phyloP scores from a whole-genome alignment of 139 green algal species.

The Micractinium sp. region DNA sequence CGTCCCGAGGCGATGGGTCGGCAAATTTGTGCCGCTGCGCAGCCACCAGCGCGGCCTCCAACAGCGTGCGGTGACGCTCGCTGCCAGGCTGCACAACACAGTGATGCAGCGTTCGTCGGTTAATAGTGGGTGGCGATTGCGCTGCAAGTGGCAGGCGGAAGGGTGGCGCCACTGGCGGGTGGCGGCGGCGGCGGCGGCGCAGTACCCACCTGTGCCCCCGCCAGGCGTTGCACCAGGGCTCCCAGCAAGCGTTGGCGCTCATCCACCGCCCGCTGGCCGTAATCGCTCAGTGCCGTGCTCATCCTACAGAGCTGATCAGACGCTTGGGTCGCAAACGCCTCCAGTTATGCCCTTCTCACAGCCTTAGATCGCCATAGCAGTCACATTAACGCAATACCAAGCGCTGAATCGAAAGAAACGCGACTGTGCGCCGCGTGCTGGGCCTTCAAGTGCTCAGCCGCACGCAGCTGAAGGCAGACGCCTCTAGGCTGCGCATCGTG shows the following conservation, averaged over 20 bases:
- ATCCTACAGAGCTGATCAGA: neutral
- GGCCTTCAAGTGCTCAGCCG: neutral
- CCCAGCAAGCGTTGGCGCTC: neutral
- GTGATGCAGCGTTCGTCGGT: neutral
- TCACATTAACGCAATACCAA: too few relatives aligned
- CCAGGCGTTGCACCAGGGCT: neutral
- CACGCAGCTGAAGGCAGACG: neutral
- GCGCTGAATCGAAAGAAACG: neutral
- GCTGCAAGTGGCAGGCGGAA: neutral
- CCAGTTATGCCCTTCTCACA: too few relatives aligned
- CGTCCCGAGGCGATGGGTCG: neutral
- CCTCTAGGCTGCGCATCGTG: neutral
- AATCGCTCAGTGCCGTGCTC: neutral
- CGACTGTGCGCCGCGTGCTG: neutral
- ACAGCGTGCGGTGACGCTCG: neutral
- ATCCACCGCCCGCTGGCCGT: neutral
- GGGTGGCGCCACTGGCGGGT: neutral
- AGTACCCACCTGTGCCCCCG: neutral
- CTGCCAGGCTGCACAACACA: neutral
- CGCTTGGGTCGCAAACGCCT: neutral
- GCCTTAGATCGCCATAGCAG: too few relatives aligned
- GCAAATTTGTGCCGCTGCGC: slow-evolving; percentile 20
- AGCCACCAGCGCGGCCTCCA: neutral
- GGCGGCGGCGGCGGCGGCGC: slow-evolving; percentile 6
- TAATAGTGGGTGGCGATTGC: neutral